Base-by-base conservation (phyloP, 1,284 basidiomycete species). In the Cutaneotrichosporon cavernicola region DNA sequence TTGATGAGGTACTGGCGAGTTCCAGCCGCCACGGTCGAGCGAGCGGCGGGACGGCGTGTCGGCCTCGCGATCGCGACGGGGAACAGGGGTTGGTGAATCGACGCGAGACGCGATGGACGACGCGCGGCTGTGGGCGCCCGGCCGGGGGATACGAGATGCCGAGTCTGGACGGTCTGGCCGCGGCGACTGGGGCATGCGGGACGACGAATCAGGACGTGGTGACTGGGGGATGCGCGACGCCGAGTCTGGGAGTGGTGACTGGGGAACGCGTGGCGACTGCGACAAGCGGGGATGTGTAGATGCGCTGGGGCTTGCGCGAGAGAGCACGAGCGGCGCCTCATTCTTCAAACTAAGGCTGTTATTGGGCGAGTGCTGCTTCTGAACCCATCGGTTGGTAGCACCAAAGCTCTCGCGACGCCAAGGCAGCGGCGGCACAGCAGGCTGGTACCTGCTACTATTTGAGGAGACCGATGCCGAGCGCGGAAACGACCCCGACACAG, bases 341-440 rank as follows among this genome's bases (percentile, higher is more conserved):
- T 51, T 31, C 31, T 31, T 18, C 43, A 9, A 30, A 11, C 30
- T 26, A 30, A 49, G 5, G 11, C 50, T 52, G 32, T 46, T 11
- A 58, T 63, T 6, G 60, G 62, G 16, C 57, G 50, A 13, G 66
- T 53, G 51, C 31, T 53, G 55, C 11, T 61, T 61, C 61, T 67
- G 66, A 7, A 67, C 58, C 66, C 66, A 67, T 11, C 60, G 57
- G 21, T 38, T 31, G 21, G 58, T 51, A 1, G 21, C 40, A 7
- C 59, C 60, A 10, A 55, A 46, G 21, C 58, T 49, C 40, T 67
- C 62, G 9, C 61, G 52, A 0, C 66, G 57, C 66, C 66, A 67
- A 0, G 66, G 66, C 14, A 64, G 60, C 3, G 65, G 65, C 5
- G 62, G 65, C 8, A 60, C 40, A 13, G n/a, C 36, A 22, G 50